phyloP scores from a whole-genome alignment of 257 asterid genomes.

The Capsicum baccatum region DNA sequence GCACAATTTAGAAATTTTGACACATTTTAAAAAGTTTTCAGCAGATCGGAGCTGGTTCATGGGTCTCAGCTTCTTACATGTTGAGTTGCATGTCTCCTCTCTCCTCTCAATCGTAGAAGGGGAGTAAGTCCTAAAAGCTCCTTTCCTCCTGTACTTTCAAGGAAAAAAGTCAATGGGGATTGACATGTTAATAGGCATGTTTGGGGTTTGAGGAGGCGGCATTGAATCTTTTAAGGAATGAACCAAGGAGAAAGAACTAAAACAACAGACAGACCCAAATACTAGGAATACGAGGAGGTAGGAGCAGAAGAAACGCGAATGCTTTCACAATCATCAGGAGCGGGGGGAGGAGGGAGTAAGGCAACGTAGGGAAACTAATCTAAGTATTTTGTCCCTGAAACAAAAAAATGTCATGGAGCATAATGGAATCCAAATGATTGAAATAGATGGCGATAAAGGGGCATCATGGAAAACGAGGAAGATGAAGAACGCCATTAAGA shows the following conservation, averaged over 20 bases:
- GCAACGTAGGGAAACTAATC: constrained; percentile 12
- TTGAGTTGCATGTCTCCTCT: constrained; percentile 18
- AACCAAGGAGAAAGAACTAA: constrained; percentile 7
- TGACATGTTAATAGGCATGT: neutral
- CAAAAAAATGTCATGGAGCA: neutral
- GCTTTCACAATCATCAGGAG: neutral
- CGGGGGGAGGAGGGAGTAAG: neutral
- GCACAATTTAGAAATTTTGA: constrained; percentile 21
- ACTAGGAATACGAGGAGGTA: neutral
- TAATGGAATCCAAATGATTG: neutral
- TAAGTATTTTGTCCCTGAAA: neutral
- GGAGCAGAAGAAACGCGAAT: neutral
- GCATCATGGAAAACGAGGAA: neutral
- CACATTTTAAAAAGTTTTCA: neutral
- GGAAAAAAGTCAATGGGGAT: neutral
- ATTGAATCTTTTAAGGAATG: neutral
- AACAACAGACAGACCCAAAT: neutral
- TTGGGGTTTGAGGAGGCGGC: constrained; percentile 16
- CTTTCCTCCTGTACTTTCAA: constrained; percentile 13
- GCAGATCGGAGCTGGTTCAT: constrained; percentile 23
- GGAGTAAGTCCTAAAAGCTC: neutral
- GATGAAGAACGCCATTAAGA: neutral
- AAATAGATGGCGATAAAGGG: neutral
- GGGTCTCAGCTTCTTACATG: neutral
- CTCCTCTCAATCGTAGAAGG: constrained; percentile 10